phyloP scores from a whole-genome alignment of 768 basidiomycete genomes.

The Postia placenta region DNA sequence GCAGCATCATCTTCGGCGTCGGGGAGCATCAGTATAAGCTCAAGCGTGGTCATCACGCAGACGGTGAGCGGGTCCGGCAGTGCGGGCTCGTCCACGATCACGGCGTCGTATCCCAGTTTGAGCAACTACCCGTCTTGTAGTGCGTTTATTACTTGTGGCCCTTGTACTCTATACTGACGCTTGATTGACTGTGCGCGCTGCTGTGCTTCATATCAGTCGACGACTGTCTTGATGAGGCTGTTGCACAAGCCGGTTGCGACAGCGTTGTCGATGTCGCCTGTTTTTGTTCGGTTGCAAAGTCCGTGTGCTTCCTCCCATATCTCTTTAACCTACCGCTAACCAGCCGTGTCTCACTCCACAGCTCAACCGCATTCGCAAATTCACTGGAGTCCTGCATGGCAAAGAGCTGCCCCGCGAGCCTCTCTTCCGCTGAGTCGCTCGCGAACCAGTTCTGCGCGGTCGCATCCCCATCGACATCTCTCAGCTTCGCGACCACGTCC shows the following conservation, averaged over 20 bases:
- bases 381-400: conserved; percentile 33
- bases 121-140: conserved; percentile 16
- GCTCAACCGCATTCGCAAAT: conserved; percentile 28
- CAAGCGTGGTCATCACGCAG: background rate
- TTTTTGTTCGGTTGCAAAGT: conserved; percentile 37
- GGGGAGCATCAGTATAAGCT: conserved; percentile 1
- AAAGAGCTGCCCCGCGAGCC: conserved; percentile 30
- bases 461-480: conserved; percentile 28
- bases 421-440: conserved; percentile 35
- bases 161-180: too few species aligned
- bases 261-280: conserved; percentile 44
- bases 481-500: conserved; percentile 30
- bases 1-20: background rate
- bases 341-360: background rate
- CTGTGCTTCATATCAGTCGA: too few species aligned
- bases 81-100: conserved; percentile 10
- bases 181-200: too few species aligned
- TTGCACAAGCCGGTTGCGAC: conserved; percentile 34
- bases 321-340: background rate
- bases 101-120: conserved; percentile 15
- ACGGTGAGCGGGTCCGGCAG: conserved; percentile 1
- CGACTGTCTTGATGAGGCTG: conserved; percentile 36
- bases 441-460: conserved; percentile 43
- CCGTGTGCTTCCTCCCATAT: background rate
- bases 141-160: conserved; percentile 5